Evolutionary conservation across 2,329 filamentous ascomycete genomes (phyloP).

Genomic region (Aspergillaceae sp.): DNA sequence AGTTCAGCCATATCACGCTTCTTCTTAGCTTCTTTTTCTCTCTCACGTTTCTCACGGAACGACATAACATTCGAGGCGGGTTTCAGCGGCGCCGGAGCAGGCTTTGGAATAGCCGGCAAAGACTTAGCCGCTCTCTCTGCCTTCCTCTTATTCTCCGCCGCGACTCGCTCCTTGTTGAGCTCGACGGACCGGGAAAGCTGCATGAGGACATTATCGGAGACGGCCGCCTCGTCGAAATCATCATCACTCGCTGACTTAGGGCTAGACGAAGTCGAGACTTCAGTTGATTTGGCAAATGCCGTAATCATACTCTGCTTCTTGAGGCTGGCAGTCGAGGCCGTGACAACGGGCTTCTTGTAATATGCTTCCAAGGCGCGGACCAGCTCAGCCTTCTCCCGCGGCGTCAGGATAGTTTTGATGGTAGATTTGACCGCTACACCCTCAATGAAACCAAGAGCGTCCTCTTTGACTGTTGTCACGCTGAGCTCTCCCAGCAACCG

Average conservation of each 20-base stretch:
- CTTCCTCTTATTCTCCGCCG: conserved; percentile 21
- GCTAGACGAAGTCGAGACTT: conserved; percentile 27
- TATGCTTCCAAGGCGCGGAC: conserved; percentile 51
- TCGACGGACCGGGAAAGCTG: conserved; percentile 36
- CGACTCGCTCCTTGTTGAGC: conserved; percentile 32
- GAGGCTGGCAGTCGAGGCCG: conserved; percentile 31
- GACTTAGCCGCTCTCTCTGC: conserved; percentile 16
- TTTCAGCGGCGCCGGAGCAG: conserved; percentile 19
- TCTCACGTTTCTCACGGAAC: conserved; percentile 66
- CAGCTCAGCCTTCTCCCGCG: conserved; percentile 77
- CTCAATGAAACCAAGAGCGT: conserved; percentile 55
- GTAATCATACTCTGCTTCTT: conserved; percentile 39
- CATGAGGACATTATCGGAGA: conserved; percentile 34
- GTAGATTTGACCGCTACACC: conserved; percentile 46
- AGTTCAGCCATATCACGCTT: conserved; percentile 64
- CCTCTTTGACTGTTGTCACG: conserved; percentile 57
- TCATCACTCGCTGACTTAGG: conserved; percentile 20
- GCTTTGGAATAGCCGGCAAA: conserved; percentile 18
- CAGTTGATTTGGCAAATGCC: conserved; percentile 29
- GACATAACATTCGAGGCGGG: conserved; percentile 38
- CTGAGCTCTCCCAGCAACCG: conserved; percentile 68
- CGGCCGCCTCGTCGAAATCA: conserved; percentile 36
- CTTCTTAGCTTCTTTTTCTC: conserved; percentile 65
- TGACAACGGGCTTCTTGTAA: conserved; percentile 37
- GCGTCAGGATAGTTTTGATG: conserved; percentile 69